Base-by-base conservation (phyloP, 2,329 filamentous ascomycete species). In the Sclerotinia spermophila region DNA sequence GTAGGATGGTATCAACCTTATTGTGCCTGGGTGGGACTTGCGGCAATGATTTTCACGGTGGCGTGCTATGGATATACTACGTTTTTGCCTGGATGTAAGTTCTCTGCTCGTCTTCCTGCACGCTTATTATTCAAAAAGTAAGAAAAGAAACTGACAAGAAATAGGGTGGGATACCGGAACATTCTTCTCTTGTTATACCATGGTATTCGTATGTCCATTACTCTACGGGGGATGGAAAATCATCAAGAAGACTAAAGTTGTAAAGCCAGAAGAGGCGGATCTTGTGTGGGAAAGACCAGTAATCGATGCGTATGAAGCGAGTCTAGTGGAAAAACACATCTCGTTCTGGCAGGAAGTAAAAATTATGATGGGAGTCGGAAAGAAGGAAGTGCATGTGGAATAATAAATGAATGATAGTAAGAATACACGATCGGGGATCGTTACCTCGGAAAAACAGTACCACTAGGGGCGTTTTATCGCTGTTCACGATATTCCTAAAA, bases 31-130 rank as follows among this genome's bases (percentile, higher is more conserved):
- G 76, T 85, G 62, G 90, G 87, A 0, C 80, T 92, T 5, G 79
- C 82, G 0, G 86, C 86, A 11, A 90, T 87, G 2, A 86, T 86
- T 53, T 79, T 91, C 75, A 93, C 94, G 87, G 86, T 88, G 0
- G 89, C 92, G 73, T 86, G 93, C 0, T 87, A 90, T 19, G 92
- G 92, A 0, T 94, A 93, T 72, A 86, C 88, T 0, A 90, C 93
- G 0, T 94, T 94, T 75, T 78, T 94, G 51, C 88, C 89, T 0
- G 85, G 86, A 3, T 75, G 74, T 73, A 68, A 70, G 74, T 71
- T 38, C 2, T 24, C 5, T 51, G 8, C 30, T 30, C 30, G 4
- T 17, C 15, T 24, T 55, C 35, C n/a, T 65, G 15, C 27, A 30
- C n/a, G 3, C 27, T 40, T 1, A 8, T 0, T 17, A 27, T 21